Percentiles rank a stretch among this genome's conserved stretches.
Evolutionary conservation across 2,329 filamentous ascomycete species (phyloP).

Genomic region (Pseudogymnoascus sp.): DNA sequence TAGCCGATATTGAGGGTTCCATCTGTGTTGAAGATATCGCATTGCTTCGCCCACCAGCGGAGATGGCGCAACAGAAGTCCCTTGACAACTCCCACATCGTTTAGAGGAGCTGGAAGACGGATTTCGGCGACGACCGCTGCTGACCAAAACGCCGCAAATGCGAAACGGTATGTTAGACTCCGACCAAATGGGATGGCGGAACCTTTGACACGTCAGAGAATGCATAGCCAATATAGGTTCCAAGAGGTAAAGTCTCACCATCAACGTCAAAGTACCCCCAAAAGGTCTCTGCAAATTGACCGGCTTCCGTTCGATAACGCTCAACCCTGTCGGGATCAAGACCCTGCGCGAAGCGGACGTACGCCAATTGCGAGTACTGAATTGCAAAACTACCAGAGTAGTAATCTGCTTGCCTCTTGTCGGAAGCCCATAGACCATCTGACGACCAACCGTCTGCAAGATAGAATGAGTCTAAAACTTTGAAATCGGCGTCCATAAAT

Average conservation of each 20-base stretch:
- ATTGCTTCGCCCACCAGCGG: slow-evolving; percentile 38
- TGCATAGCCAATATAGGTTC: neutral
- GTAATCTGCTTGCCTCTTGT: slow-evolving; percentile 38
- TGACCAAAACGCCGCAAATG: slow-evolving; percentile 41
- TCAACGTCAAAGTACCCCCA: slow-evolving; percentile 41
- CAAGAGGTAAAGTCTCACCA: slow-evolving; percentile 25
- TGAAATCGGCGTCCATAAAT: slow-evolving; percentile 35
- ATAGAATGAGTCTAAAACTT: slow-evolving; percentile 38
- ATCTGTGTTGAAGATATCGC: slow-evolving; percentile 39
- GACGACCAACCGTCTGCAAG: slow-evolving; percentile 38
- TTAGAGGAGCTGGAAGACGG: slow-evolving; percentile 30
- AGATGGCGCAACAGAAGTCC: slow-evolving; percentile 42
- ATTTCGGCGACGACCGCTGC: slow-evolving; percentile 36
- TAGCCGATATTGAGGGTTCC: slow-evolving; percentile 42
- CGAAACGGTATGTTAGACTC: slow-evolving; percentile 43
- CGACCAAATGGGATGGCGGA: slow-evolving; percentile 44
- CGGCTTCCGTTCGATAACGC: slow-evolving; percentile 32
- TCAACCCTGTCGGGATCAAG: slow-evolving; percentile 32
- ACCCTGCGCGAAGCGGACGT: slow-evolving; percentile 35
- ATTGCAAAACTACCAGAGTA: slow-evolving; percentile 47
- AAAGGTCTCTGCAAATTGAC: slow-evolving; percentile 33
- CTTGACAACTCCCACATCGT: slow-evolving; percentile 32
- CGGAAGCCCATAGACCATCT: slow-evolving; percentile 36
- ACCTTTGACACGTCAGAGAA: slow-evolving; percentile 27
- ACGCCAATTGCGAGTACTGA: slow-evolving; percentile 42